Conservation (phyloP, 164 flowering plant species). For the Taxillus chinensis region DNA sequence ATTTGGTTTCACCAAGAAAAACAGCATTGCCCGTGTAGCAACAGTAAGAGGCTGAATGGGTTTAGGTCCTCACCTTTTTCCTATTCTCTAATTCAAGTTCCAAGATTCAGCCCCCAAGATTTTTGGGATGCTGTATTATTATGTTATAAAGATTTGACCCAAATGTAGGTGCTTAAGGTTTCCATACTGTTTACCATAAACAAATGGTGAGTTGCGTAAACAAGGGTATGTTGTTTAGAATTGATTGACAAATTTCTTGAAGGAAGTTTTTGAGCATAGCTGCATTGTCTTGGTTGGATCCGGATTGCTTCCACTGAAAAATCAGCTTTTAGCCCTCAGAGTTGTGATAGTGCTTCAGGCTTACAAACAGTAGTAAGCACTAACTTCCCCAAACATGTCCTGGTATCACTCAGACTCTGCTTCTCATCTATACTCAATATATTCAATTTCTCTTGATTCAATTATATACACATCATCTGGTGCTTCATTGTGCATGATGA, state of each 20-base stretch:
- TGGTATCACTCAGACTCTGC: conserved; percentile 44
- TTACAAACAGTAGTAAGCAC: conserved; percentile 62
- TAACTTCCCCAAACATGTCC: conserved; percentile 82
- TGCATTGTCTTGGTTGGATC: conserved; percentile 42
- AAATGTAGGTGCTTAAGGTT: too few relatives aligned
- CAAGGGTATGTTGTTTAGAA: too few relatives aligned
- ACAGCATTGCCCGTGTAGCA: conserved; percentile 64
- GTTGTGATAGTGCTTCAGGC: conserved; percentile 67
- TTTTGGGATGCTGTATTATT: conserved; percentile 53
- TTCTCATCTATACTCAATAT: conserved; percentile 31
- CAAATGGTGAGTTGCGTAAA: too few relatives aligned
- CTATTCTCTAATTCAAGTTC: conserved; percentile 29
- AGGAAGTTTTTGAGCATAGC: conserved; percentile 63
- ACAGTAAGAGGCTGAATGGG: conserved; percentile 39
- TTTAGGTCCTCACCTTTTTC: conserved; percentile 34
- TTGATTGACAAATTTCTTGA: conserved; percentile 28
- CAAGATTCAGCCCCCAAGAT: conserved; percentile 38
- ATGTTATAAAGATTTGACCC: not conserved
- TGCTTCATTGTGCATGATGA: conserved; percentile 70
- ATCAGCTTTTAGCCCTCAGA: conserved; percentile 53
- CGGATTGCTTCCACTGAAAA: conserved; percentile 58
- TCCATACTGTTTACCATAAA: too few relatives aligned
- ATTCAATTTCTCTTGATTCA: conserved; percentile 83
- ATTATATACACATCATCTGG: conserved; percentile 75
- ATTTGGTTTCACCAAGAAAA: conserved; percentile 60